These are phyloP conservation scores for Kodamaea alishanica DNA, from an alignment of 1,139 yeast species.

Conservation along the genomic window DNA sequence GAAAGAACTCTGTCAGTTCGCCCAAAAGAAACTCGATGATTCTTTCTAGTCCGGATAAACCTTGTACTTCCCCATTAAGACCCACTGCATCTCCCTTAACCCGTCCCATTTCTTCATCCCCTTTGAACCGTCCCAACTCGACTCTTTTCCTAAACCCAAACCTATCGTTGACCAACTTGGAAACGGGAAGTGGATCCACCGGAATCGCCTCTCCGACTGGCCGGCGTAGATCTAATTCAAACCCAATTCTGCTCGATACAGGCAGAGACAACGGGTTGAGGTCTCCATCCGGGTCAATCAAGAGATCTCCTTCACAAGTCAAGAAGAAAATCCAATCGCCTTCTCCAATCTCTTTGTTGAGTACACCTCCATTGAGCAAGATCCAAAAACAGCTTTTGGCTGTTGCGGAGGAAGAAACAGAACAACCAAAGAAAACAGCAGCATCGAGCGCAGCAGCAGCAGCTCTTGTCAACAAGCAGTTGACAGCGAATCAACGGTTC, in stretches of 20 bases:
- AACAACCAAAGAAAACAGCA: conserved; percentile 3
- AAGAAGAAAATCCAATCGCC: conserved; percentile 8
- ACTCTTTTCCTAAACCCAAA: conserved; percentile 25
- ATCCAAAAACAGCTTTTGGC: conserved; percentile 17
- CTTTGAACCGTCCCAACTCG: conserved; percentile 13
- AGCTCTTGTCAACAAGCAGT: conserved; percentile 4
- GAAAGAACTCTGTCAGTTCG: conserved; percentile 19
- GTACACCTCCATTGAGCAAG: conserved; percentile 10
- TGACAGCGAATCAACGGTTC: conserved; percentile 40
- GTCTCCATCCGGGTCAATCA: conserved; percentile 14
- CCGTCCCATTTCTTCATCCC: conserved; percentile 23
- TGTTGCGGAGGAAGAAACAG: conserved; percentile 24
- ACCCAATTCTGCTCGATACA: conserved; percentile 24
- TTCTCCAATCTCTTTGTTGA: background rate
- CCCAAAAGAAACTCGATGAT: conserved; percentile 19
- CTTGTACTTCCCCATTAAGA: background rate
- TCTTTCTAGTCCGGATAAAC: conserved; percentile 9
- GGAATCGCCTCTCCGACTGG: conserved; percentile 13
- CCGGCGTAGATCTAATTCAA: conserved; percentile 40
- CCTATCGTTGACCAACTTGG: conserved; percentile 19
- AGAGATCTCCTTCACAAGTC: conserved; percentile 15
- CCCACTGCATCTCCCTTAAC: conserved; percentile 9
- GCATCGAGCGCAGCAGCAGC: conserved; percentile 11
- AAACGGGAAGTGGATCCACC: conserved; percentile 3
- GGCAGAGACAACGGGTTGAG: conserved; percentile 1